phyloP scores from a whole-genome alignment of 2,329 filamentous ascomycete species.

The Ophiostoma fasciatum region DNA sequence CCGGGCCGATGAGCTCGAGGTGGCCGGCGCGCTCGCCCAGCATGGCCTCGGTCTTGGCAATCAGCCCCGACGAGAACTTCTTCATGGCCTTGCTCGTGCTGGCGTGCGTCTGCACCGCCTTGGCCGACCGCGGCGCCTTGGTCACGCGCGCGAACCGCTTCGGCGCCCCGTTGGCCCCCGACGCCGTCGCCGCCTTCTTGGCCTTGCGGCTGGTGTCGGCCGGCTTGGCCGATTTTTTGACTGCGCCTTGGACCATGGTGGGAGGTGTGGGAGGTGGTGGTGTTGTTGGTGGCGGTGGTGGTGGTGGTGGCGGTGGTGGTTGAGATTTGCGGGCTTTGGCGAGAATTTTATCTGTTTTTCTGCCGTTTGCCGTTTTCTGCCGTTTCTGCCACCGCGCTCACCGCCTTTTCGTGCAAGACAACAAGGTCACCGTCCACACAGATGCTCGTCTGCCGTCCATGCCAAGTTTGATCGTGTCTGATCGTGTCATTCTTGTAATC shows the following conservation, averaged over 20 bases:
- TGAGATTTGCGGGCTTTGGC: too few relatives aligned
- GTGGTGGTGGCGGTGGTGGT: too few relatives aligned
- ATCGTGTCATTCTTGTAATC: too few relatives aligned
- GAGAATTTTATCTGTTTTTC: too few relatives aligned
- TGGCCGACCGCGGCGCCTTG: constrained; percentile 30
- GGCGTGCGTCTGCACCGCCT: constrained; percentile 20
- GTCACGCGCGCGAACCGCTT: constrained; percentile 29
- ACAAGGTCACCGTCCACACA: too few relatives aligned
- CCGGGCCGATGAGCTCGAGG: constrained; percentile 42
- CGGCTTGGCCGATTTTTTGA: constrained; percentile 32
- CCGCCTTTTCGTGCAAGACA: too few relatives aligned
- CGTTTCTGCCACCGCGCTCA: too few relatives aligned
- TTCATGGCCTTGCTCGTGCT: constrained; percentile 36
- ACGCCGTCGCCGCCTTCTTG: constrained; percentile 21
- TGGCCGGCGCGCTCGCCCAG: constrained; percentile 45
- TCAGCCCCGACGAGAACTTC: constrained; percentile 40
- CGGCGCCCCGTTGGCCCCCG: constrained; percentile 10
- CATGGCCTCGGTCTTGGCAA: constrained; percentile 39
- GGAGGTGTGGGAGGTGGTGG: too few relatives aligned
- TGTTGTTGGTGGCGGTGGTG: too few relatives aligned
- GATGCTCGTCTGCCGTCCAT: too few relatives aligned
- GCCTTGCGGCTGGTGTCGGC: constrained; percentile 13
- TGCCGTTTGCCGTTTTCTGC: too few relatives aligned
- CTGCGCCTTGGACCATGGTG: constrained; percentile 43
- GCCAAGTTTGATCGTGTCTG: too few relatives aligned